A percentile compares a stretch with the other conserved stretches of the same genome.
Evolutionary conservation across 176 grass and related monocot genomes (phyloP).

Genomic region (Triticum timopheevii): DNA sequence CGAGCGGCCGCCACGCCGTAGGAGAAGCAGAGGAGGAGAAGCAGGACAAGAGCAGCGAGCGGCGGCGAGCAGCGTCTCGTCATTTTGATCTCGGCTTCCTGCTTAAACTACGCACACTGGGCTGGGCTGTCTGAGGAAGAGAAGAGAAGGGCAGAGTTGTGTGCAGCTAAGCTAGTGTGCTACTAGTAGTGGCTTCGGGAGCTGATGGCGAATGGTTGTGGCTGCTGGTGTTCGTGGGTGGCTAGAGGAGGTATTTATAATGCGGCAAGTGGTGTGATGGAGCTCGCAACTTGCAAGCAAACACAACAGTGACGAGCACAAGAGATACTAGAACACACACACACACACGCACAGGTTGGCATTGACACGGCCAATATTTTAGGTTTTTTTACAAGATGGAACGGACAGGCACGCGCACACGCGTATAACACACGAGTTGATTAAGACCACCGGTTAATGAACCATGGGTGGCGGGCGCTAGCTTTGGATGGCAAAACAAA

Average conservation of each 20-base stretch:
- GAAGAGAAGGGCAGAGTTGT: not conserved
- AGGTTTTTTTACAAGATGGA: not conserved
- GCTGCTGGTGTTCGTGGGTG: not conserved
- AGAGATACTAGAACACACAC: not conserved
- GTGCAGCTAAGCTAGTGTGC: not conserved
- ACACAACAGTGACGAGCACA: not conserved
- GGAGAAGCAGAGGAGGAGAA: slow-evolving; percentile 28
- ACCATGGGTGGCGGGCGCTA: not conserved
- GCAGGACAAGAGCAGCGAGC: not conserved
- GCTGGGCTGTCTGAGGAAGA: slow-evolving; percentile 18
- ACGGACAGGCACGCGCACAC: not conserved
- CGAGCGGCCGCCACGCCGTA: slow-evolving; percentile 2
- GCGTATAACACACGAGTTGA: not conserved
- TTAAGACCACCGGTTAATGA: not conserved
- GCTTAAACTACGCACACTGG: not conserved
- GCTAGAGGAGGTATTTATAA: slow-evolving; percentile 27
- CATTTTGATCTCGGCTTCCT: not conserved
- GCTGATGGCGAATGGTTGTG: not conserved
- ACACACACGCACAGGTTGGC: not conserved
- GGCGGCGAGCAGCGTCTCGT: not conserved
- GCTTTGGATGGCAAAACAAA: not conserved
- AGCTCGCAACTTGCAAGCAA: not conserved
- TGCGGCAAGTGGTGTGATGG: not conserved
- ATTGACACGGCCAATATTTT: not conserved
- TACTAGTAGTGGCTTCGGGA: not conserved